Conservation (phyloP, 306 rosid genomes). For the Castanea sativa region DNA sequence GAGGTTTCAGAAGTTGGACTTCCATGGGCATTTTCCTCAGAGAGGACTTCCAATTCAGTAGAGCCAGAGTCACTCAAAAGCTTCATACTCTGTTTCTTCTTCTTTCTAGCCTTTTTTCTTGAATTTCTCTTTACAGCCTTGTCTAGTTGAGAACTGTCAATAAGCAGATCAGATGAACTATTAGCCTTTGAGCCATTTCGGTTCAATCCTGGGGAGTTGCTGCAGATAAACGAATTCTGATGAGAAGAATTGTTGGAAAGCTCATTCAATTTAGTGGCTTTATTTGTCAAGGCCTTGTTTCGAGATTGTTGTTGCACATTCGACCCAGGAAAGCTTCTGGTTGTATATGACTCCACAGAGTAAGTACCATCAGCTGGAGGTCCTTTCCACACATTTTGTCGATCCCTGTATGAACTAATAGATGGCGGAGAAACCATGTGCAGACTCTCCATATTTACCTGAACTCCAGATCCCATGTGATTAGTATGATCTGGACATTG, state of each 20-base stretch:
- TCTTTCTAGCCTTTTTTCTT: conserved; percentile 54
- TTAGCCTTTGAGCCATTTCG: conserved; percentile 31
- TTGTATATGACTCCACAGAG: conserved; percentile 37
- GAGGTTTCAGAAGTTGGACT: conserved; percentile 48
- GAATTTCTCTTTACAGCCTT: conserved; percentile 48
- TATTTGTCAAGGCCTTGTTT: conserved; percentile 49
- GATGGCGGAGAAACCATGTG: conserved; percentile 57
- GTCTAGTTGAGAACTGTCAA: conserved; percentile 29
- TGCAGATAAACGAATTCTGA: conserved; percentile 28
- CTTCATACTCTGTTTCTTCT: conserved; percentile 52
- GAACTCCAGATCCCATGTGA: conserved; percentile 28
- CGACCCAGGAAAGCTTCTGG: conserved; percentile 39
- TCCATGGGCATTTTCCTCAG: conserved; percentile 37
- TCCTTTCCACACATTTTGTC: conserved; percentile 37
- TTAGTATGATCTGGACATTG: conserved; percentile 33
- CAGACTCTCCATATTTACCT: conserved; percentile 48
- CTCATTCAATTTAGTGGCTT: conserved; percentile 52
- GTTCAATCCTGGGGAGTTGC: conserved; percentile 33
- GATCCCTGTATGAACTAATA: conserved; percentile 43
- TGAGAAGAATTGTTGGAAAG: conserved; percentile 41
- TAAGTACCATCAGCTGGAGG: conserved; percentile 34
- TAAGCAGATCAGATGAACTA: conserved; percentile 30
- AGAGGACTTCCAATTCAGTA: conserved; percentile 42
- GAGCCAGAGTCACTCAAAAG: conserved; percentile 36
- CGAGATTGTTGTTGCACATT: conserved; percentile 46